A percentile compares a stretch with the other conserved stretches of the same genome.
These are phyloP conservation scores for Penicillium sumatraense DNA, from an alignment of 2,329 filamentous ascomycete species.

Conservation along the genomic window DNA sequence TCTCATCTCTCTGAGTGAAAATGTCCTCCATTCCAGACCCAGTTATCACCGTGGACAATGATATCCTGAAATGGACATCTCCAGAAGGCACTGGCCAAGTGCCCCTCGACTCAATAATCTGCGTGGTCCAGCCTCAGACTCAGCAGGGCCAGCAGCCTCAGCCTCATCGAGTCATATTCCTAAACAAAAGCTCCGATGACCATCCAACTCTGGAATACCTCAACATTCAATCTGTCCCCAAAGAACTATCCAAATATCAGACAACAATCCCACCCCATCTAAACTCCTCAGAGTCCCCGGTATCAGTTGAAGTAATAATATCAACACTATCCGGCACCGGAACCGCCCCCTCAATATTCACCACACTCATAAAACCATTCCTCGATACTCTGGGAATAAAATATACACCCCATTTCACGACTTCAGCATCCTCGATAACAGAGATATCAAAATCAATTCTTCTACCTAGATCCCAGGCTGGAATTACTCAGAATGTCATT, in stretches of 20 bases:
- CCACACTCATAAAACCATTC: conserved; percentile 60
- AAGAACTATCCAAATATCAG: conserved; percentile 18
- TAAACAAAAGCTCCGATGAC: conserved; percentile 9
- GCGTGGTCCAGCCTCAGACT: conserved; percentile 20
- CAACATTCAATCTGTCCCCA: conserved; percentile 17
- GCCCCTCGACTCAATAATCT: conserved; percentile 29
- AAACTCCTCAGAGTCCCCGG: no score
- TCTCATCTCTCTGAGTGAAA: no score
- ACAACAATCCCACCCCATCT: conserved; percentile 29
- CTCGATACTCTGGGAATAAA: conserved; percentile 54
- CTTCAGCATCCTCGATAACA: conserved; percentile 65
- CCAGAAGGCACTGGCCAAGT: conserved; percentile 19
- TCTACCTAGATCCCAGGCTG: conserved; percentile 54
- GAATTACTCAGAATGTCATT: conserved; percentile 65
- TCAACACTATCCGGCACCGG: conserved; percentile 70
- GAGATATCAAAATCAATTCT: conserved; percentile 62
- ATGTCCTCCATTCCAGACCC: not conserved
- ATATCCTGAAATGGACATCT: conserved; percentile 24
- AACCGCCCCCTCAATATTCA: conserved; percentile 61
- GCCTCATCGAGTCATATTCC: conserved; percentile 28
- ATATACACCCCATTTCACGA: conserved; percentile 66
- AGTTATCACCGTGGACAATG: conserved; percentile 9
- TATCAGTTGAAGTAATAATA: conserved; percentile 71
- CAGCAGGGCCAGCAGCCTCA: not conserved
- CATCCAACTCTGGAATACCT: not conserved